Percentiles rank a stretch among this genome's conserved stretches.
phyloP scores from a whole-genome alignment of 2,329 filamentous ascomycete genomes.

The Colletotrichum falcatum region DNA sequence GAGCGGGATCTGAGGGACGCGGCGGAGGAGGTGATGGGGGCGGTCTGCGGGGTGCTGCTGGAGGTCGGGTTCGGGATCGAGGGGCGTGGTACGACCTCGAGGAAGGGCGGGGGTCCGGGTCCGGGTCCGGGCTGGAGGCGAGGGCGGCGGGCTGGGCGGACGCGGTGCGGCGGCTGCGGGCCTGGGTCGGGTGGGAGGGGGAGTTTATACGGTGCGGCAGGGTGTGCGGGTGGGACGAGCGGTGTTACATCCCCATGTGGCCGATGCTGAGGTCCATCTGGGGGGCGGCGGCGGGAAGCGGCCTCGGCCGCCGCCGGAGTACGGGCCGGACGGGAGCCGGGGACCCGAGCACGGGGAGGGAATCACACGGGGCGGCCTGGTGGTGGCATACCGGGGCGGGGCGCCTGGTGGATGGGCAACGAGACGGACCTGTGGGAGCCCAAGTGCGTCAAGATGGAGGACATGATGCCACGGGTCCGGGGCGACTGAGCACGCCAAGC shows the following conservation, averaged over 20 bases:
- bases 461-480: constrained; percentile 35
- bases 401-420: constrained; percentile 39
- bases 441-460: constrained; percentile 44
- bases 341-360: constrained; percentile 19
- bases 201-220: constrained; percentile 56
- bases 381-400: constrained; percentile 19
- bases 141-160: constrained; percentile 45
- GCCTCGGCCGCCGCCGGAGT: constrained; percentile 32
- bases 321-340: constrained; percentile 8
- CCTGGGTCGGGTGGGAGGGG: constrained; percentile 64
- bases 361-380: constrained; percentile 14
- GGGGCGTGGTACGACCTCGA: constrained; percentile 51
- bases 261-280: constrained; percentile 49
- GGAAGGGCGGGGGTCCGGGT: constrained; percentile 4
- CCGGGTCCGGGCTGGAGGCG: constrained; percentile 2
- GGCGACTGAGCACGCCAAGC: background rate
- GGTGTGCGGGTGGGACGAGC: constrained; percentile 57
- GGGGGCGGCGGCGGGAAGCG: constrained; percentile 32
- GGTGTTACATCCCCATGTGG: constrained; percentile 65
- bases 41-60: constrained; percentile 56
- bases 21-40: constrained; percentile 54
- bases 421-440: constrained; percentile 46
- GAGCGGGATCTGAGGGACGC: constrained; percentile 54
- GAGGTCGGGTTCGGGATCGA: constrained; percentile 58
- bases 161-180: constrained; percentile 56